phyloP scores from a whole-genome alignment of 805 yeast genomes.

The Teunomyces atbi region DNA sequence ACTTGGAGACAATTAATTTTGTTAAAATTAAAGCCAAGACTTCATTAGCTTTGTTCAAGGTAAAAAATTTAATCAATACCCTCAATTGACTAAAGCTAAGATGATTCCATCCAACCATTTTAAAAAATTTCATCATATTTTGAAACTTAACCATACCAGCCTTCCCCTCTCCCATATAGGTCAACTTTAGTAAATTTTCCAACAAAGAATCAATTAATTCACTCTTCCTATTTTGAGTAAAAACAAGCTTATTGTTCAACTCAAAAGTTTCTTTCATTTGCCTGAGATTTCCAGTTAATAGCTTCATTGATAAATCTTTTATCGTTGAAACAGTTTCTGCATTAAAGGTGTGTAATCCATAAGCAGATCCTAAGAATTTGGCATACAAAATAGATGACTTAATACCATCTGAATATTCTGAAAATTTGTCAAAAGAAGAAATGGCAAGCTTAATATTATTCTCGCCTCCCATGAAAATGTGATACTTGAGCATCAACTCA shows the following conservation, averaged over 20 bases:
- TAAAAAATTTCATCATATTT: slow-evolving; percentile 23
- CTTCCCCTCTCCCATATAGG: slow-evolving; percentile 1
- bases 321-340: not conserved
- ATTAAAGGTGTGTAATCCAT: slow-evolving; percentile 9
- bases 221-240: slow-evolving; percentile 7
- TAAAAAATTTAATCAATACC: slow-evolving; percentile 25
- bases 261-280: slow-evolving; percentile 15
- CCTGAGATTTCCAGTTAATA: slow-evolving; percentile 7
- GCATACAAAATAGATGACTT: slow-evolving; percentile 18
- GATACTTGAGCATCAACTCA: slow-evolving; percentile 22
- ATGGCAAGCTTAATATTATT: slow-evolving; percentile 15
- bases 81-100: slow-evolving; percentile 23
- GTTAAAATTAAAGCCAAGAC: slow-evolving; percentile 25
- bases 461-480: slow-evolving; percentile 17
- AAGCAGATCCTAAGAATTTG: slow-evolving; percentile 17
- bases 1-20: slow-evolving; percentile 20
- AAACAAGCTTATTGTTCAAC: slow-evolving; percentile 11
- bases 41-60: slow-evolving; percentile 19
- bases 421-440: slow-evolving; percentile 15
- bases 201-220: slow-evolving; percentile 10
- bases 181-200: slow-evolving; percentile 2
- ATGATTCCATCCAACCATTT: slow-evolving; percentile 14
- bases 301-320: not conserved
- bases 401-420: slow-evolving; percentile 13
- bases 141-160: slow-evolving; percentile 18